Base-by-base conservation (phyloP, 2,329 filamentous ascomycete species). In the Pyricularia sp. region DNA sequence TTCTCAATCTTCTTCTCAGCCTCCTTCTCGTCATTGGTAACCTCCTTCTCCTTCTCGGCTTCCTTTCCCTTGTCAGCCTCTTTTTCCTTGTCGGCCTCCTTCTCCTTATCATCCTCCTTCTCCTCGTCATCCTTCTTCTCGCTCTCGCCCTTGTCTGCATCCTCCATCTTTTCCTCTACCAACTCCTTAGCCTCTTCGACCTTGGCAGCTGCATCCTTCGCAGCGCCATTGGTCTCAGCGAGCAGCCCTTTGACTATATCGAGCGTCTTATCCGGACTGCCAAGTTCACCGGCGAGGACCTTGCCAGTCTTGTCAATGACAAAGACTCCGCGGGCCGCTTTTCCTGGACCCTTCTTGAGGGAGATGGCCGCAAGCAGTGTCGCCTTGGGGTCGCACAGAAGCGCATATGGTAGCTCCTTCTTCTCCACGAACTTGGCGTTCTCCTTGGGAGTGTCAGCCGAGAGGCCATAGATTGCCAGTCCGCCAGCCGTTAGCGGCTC, bases 371-470 rank as follows among this genome's bases (percentile, higher is more conserved):
- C 83, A 74, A 98, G 97, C 70, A 99, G 85, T 2, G 87, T 88
- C 31, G 85, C 87, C 67, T 82, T 81, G 6, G 90, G 86, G 78
- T 99, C 94, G 81, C 94, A 98, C 59, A 99, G 86, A 64, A 99
- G 87, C 50, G 91, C 83, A 79, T 97, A 99, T 5, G 90, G 92
- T 68, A 98, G 86, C 72, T 91, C 92, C 79, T 98, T 92, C 83
- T 97, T 97, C 59, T 88, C 90, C 81, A 93, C 91, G 86, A 98
- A 99, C 64, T 88, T 92, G 28, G 92, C 94, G 83, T 99, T 99
- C 75, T 93, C 88, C 81, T 95, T 97, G 75, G 93, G 89, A 65
- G 89, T 91, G 82, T 98, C 95, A 73, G 87, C 87, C 71, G 92
- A 96, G 67, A 99, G 88, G 69, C 95, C 95, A 78, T 92, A 98